These are phyloP conservation scores for Mycena filopes DNA, from an alignment of 768 basidiomycete genomes.

Conservation along the genomic window DNA sequence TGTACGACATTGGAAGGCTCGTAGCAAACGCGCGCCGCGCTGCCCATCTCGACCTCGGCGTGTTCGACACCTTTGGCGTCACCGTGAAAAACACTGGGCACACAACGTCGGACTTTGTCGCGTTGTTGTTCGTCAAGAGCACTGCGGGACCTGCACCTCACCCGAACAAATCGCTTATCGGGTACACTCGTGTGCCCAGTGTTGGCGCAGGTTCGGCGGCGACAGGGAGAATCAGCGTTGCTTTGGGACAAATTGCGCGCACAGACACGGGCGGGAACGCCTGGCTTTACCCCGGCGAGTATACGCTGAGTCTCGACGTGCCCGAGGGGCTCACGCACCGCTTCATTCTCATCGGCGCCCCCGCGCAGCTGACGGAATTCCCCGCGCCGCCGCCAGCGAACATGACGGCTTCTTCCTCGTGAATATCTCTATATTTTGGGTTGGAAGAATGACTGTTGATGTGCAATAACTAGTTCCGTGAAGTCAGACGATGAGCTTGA, in stretches of 20 bases:
- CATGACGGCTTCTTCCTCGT: conserved; percentile 16
- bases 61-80: conserved; percentile 60
- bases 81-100: conserved; percentile 60
- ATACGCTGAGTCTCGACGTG: conserved; percentile 31
- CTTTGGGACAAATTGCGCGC: conserved; percentile 25
- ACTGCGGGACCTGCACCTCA: conserved; percentile 59
- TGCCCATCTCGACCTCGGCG: conserved; percentile 52
- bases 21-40: conserved; percentile 40
- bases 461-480: conserved; percentile 19
- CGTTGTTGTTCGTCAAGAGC: conserved; percentile 63
- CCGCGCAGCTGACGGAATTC: conserved; percentile 29
- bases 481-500: conserved; percentile 25
- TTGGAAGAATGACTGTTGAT: conserved; percentile 28
- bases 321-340: conserved; percentile 31
- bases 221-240: conserved; percentile 24
- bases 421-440: conserved; percentile 26
- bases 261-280: conserved; percentile 26
- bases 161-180: conserved; percentile 62
- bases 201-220: conserved; percentile 22
- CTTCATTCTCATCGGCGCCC: conserved; percentile 23
- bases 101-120: conserved; percentile 64
- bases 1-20: conserved; percentile 55
- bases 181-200: conserved; percentile 52
- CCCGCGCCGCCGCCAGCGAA: conserved; percentile 26
- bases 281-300: conserved; percentile 30